A percentile compares a stretch with the other conserved stretches of the same genome.
Conservation (phyloP, 768 basidiomycete genomes). For the Lentinula aciculospora region DNA sequence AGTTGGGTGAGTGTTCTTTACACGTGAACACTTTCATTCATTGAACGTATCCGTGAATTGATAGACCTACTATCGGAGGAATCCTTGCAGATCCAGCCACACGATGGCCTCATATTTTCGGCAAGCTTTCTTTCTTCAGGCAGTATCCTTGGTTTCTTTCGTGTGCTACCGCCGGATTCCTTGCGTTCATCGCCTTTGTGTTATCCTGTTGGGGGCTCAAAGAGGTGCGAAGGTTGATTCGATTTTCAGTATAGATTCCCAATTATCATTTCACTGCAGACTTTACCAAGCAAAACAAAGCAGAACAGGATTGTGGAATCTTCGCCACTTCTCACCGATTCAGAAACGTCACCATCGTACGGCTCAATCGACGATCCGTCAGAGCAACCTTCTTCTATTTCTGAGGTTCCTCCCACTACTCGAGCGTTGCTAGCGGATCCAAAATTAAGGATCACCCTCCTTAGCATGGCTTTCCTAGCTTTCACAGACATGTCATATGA, state of each 20-base stretch:
- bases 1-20: conserved; percentile 16
- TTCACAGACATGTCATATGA: conserved; percentile 23
- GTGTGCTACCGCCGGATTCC: conserved; percentile 21
- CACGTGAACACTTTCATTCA: neutral
- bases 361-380: neutral
- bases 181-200: conserved; percentile 17
- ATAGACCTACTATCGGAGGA: conserved; percentile 26
- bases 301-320: neutral
- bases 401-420: conserved; percentile 10
- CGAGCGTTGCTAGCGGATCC: conserved; percentile 17
- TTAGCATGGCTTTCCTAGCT: conserved; percentile 20
- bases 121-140: conserved; percentile 17
- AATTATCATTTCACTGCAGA: conserved; percentile 13
- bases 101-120: conserved; percentile 21
- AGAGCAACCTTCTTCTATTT: conserved; percentile 4
- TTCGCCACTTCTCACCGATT: neutral
- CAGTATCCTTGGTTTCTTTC: conserved; percentile 32
- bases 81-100: conserved; percentile 23
- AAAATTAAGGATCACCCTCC: conserved; percentile 18
- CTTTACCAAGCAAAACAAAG: conserved; percentile 6
- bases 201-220: conserved; percentile 17
- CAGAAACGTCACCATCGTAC: neutral
- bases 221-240: conserved; percentile 18
- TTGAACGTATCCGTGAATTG: neutral
- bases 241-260: neutral